Evolutionary conservation across 2,329 filamentous ascomycete genomes (phyloP).

Genomic region (Ceratocystis lukuohia): DNA sequence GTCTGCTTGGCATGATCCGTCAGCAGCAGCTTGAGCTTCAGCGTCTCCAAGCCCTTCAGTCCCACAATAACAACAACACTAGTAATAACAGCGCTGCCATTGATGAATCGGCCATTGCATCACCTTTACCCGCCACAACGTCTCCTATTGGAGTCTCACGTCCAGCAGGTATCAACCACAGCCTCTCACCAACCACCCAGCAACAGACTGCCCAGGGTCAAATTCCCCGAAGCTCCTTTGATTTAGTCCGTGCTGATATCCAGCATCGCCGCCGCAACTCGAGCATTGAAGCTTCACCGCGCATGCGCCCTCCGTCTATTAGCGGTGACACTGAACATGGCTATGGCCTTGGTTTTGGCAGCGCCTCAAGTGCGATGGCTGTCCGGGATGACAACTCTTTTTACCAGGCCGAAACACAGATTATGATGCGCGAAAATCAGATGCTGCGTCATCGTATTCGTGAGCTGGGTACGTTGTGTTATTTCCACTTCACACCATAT

Average conservation of each 20-base stretch:
- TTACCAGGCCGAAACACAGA: conserved; percentile 72
- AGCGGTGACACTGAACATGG: conserved; percentile 44
- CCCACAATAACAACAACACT: conserved; percentile 24
- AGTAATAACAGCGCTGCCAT: conserved; percentile 24
- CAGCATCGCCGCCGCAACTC: conserved; percentile 38
- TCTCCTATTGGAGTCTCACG: conserved; percentile 23
- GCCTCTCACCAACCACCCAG: conserved; percentile 38
- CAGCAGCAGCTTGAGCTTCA: conserved; percentile 59
- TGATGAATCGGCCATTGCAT: conserved; percentile 39
- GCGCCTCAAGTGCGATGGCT: conserved; percentile 31
- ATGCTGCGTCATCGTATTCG: conserved; percentile 65
- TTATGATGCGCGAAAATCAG: conserved; percentile 64
- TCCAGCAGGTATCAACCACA: conserved; percentile 28
- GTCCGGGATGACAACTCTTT: conserved; percentile 62
- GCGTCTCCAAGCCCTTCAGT: conserved; percentile 39
- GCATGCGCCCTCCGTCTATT: conserved; percentile 44
- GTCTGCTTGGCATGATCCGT: conserved; percentile 63
- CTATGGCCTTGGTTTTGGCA: conserved; percentile 22
- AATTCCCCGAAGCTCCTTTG: conserved; percentile 44
- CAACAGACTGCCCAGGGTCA: conserved; percentile 19
- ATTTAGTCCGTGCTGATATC: conserved; percentile 43
- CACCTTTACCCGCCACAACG: conserved; percentile 31
- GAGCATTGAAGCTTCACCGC: conserved; percentile 39
- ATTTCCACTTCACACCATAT: background rate
- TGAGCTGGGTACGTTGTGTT: conserved; percentile 47